Base-by-base conservation (phyloP, 768 basidiomycete genomes). In the Boletus bicolor region DNA sequence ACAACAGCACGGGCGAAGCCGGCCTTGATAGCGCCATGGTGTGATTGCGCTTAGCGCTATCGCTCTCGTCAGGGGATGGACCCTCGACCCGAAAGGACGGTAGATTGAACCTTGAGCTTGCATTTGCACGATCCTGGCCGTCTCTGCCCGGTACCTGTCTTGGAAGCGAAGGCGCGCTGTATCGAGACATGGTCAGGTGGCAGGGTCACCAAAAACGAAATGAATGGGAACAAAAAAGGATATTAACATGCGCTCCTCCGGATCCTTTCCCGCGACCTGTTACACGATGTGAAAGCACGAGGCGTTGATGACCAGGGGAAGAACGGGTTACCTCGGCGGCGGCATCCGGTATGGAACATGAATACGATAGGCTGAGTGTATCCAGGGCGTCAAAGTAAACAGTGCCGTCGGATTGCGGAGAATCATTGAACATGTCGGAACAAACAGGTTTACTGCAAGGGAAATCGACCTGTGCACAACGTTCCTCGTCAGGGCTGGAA, bases 361-460 rank as follows among this genome's bases (percentile, higher is more conserved):
- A 55, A 42, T 24, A 51, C 8, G 55, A 57, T 9, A n/a, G 12
- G 49, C 54, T 53, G 12, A 61, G 15, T 17, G 53, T 50, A 12
- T 67, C 67, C 34, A 69, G 7, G 19, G 64, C 60, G 26, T 64
- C 60, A 53, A 65, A 69, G 52, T 69, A 67, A n/a, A 69, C 34
- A 0, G 67, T 69, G 28, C 41, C 49, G 14, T 54, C 47, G 1
- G 68, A 66, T 19, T 15, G 24, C 4, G 57, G 47, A 24, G 52
- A 58, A 44, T 49, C 54, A 2, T 42, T 34, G 17, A 17, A 15
- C 3, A 52, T 36, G 24, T 55, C 52, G 41, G 21, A 57, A 53
- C 53, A 55, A 51, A 10, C 7, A 21, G 28, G 36, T 30, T 28
- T 49, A 28, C 30, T 10, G 14, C 43, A 30, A 42, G 36, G 45